Conservation (phyloP, 768 basidiomycete species). For the Pisolithus microcarpus region DNA sequence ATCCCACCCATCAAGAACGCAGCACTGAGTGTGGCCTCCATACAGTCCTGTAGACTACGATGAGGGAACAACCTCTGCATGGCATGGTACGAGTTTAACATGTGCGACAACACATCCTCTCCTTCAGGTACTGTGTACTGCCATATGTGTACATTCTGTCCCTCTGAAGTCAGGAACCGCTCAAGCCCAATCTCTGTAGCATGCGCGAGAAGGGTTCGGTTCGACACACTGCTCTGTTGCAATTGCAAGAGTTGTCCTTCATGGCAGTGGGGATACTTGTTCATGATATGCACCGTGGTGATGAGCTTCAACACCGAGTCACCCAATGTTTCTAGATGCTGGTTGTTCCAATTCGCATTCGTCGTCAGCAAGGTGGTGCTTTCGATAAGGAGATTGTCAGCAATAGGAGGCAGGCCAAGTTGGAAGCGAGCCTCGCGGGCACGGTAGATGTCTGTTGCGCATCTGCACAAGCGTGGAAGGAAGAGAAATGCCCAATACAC, state of each 20-base stretch:
- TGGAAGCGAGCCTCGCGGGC: conserved; percentile 42
- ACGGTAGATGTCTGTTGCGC: conserved; percentile 60
- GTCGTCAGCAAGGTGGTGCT: conserved; percentile 71
- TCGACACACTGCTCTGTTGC: conserved; percentile 60
- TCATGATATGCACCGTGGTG: conserved; percentile 69
- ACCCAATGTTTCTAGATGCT: conserved; percentile 83
- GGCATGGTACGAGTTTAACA: conserved; percentile 19
- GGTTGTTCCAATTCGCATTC: conserved; percentile 52
- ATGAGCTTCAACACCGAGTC: conserved; percentile 77
- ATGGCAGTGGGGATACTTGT: conserved; percentile 66
- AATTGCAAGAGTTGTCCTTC: conserved; percentile 75
- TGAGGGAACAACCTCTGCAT: conserved; percentile 50
- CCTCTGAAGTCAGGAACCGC: conserved; percentile 55
- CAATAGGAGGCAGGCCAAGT: conserved; percentile 56
- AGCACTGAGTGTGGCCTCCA: conserved; percentile 81
- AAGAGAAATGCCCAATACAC: conserved; percentile 43
- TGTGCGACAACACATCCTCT: conserved; percentile 28
- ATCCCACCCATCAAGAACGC: conserved; percentile 70
- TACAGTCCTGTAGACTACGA: conserved; percentile 76
- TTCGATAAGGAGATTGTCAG: conserved; percentile 53
- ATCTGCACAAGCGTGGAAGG: conserved; percentile 61
- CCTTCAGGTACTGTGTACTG: conserved; percentile 38
- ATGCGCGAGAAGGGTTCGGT: conserved; percentile 59
- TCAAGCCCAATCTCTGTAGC: conserved; percentile 68
- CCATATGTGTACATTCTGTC: conserved; percentile 50